phyloP scores from a whole-genome alignment of 202 grass and related monocot species.

The Setaria viridis region DNA sequence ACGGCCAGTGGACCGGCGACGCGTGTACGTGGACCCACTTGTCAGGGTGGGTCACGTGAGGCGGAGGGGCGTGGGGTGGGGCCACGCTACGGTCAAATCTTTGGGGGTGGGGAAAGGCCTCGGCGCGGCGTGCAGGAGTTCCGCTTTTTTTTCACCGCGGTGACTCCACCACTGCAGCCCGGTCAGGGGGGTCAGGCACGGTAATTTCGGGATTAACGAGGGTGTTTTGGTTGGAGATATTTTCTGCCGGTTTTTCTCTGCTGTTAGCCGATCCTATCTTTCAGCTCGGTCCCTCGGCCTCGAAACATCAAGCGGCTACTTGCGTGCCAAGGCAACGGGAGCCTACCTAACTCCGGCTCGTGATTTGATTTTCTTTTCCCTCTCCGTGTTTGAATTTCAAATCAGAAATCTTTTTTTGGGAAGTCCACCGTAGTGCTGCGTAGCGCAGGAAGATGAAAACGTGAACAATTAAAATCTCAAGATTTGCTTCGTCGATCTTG shows the following conservation, averaged over 20 bases:
- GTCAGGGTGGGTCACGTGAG: slow-evolving; percentile 42
- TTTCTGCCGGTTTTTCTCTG: neutral
- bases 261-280: neutral
- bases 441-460: no score
- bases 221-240: neutral
- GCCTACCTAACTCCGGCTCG: neutral
- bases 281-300: neutral
- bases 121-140: neutral
- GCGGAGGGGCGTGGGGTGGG: neutral
- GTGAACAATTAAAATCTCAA: no score
- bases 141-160: neutral
- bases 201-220: slow-evolving; percentile 19
- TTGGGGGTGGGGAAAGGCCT: neutral
- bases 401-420: neutral
- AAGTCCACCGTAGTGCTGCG: no score
- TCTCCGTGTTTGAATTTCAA: neutral
- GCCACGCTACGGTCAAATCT: slow-evolving; percentile 14
- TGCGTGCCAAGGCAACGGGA: slow-evolving; percentile 20
- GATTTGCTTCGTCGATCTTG: neutral
- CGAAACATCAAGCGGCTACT: neutral
- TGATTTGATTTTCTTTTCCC: neutral
- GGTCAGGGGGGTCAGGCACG: neutral
- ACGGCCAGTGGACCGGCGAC: neutral
- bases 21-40: neutral
- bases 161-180: neutral